Evolutionary conservation across 208 protist genomes (phyloP), one percentile per base, ranked within the genome.

Genomic region (Acanthamoeba culbertsoni): DNA sequence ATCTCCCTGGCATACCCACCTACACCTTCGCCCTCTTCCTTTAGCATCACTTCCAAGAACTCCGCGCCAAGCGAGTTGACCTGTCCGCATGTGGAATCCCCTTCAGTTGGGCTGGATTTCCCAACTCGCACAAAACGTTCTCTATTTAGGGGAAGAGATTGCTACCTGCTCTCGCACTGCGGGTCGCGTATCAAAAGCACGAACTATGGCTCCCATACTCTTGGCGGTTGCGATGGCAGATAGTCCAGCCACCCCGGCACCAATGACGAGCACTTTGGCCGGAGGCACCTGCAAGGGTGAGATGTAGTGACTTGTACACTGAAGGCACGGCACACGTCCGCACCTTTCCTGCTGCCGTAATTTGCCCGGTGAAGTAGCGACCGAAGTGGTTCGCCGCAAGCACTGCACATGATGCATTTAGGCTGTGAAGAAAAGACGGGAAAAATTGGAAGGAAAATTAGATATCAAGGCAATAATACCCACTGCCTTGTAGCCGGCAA

Each of bases 1-100:
- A 99, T 98, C 55, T 95, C 94, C 94, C 99, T 99, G 14, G 98
- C 98, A 91, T 99, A 99, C 6, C 98, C 98, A 23, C 95, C 94
- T 4, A 55, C 68, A 28, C 97, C 97, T 16, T 97, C 94, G 40
- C 96, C 98, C n/a, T 93, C 42, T 90, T 99, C 98, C 57, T 97
- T 91, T 16, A 97, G 40, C 8, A 97, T 59, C 8, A 98, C 93
- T 46, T 97, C 94, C 7, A 98, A 75, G 93, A 99, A 99, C 53
- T 99, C 96, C 43, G 93, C 98, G 31, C 98, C 98, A 55, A 99
- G 89, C 6, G 97, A 98, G 82, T 98, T 45, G 20, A 90, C 82
- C 82, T 89, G 31, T 14, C 23, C 23, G 14, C 23, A 23, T 59
- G n/a, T n/a, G n/a, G n/a, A n/a, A 23, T 63, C 16, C 1, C 20